Conservation (phyloP, 306 rosid species). For the Senna siamea region DNA sequence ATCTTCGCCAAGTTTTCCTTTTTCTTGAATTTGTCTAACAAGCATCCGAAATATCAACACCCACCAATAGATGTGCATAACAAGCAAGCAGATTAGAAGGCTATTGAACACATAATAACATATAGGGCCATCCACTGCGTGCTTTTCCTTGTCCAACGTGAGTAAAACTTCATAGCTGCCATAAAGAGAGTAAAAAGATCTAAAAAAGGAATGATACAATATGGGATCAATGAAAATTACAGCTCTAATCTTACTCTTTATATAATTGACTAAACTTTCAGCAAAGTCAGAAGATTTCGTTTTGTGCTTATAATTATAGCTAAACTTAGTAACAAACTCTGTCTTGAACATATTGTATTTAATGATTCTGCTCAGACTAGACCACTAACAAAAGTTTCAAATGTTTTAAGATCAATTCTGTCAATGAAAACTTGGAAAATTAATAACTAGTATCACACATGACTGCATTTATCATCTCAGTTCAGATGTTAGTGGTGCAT, state of each 20-base stretch:
- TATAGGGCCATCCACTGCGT: constrained; percentile 65
- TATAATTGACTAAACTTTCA: background rate
- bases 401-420: constrained; percentile 12
- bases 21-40: constrained; percentile 80
- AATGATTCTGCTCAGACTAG: constrained; percentile 16
- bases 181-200: constrained; percentile 36
- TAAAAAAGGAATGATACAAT: background rate
- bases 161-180: constrained; percentile 81
- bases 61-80: constrained; percentile 93
- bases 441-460: constrained; percentile 13
- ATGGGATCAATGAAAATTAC: background rate
- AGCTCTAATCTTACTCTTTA: constrained; percentile 1
- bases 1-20: constrained; percentile 85
- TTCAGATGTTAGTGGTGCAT: background rate
- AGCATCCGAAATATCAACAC: constrained; percentile 92
- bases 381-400: background rate
- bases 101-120: constrained; percentile 82
- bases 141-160: constrained; percentile 61
- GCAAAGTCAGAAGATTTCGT: constrained; percentile 2
- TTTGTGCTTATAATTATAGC: constrained; percentile 1
- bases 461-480: background rate
- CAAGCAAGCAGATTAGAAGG: constrained; percentile 80
- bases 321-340: constrained; percentile 10
- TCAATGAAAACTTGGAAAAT: constrained; percentile 29
- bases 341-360: background rate